Percentiles rank a stretch among this genome's conserved stretches.
Evolutionary conservation across 495 filamentous ascomycete genomes (phyloP).

Genomic region (Podospora australis): DNA sequence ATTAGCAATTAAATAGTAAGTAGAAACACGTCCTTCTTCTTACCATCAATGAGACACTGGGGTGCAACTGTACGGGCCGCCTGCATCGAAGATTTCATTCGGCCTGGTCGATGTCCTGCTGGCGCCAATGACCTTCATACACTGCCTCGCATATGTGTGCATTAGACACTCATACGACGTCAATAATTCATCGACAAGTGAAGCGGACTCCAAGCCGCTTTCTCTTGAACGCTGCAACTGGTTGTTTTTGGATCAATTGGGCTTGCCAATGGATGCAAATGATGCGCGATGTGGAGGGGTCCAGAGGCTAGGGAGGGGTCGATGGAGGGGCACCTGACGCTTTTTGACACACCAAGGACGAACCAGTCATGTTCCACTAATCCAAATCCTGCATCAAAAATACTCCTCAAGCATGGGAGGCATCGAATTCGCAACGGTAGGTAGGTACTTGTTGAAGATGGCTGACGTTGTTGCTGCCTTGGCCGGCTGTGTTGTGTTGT

Average conservation of each 20-base stretch:
- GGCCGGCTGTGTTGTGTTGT: not conserved
- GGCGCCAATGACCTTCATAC: not conserved
- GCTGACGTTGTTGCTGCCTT: conserved; percentile 12
- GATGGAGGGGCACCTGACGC: conserved; percentile 28
- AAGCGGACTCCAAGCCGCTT: too few species aligned
- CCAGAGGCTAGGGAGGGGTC: conserved; percentile 23
- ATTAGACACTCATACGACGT: not conserved
- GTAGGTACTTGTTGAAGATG: too few species aligned
- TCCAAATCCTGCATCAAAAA: conserved; percentile 13
- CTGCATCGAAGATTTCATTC: conserved; percentile 2
- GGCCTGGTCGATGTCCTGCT: not conserved
- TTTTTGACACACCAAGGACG: conserved; percentile 7
- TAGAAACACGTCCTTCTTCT: not conserved
- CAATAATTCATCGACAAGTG: not conserved
- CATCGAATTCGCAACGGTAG: not conserved
- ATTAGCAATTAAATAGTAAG: not conserved
- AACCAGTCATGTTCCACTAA: conserved; percentile 11
- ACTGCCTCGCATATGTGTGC: not conserved
- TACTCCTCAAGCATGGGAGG: conserved; percentile 13
- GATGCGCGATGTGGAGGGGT: conserved; percentile 16
- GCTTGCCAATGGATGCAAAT: too few species aligned
- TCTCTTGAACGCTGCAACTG: conserved; percentile 21
- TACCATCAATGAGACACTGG: conserved; percentile 3
- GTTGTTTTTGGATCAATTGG: conserved; percentile 18
- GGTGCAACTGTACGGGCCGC: not conserved